Evolutionary conservation across 108 stramenopile species (phyloP).

Genomic region (Skeletonema tropicum): DNA sequence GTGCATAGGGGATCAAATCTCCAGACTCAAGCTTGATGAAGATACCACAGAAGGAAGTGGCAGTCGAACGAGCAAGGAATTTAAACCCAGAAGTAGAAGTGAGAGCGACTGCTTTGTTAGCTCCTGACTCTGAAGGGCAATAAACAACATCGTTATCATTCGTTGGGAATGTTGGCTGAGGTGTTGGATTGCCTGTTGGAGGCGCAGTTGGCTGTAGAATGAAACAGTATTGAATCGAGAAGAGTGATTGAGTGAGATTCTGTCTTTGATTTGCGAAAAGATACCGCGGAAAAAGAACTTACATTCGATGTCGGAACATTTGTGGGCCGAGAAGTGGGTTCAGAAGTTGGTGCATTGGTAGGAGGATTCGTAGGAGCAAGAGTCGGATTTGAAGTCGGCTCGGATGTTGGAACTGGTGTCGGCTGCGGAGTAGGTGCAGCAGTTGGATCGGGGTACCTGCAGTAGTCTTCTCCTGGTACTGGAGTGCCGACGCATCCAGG

Average conservation of each 20-base stretch:
- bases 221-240: neutral
- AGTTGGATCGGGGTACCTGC: neutral
- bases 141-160: neutral
- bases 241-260: neutral
- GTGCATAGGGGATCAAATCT: slow-evolving; percentile 56
- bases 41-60: slow-evolving; percentile 34
- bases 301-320: neutral
- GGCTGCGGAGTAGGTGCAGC: neutral
- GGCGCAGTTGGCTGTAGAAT: neutral
- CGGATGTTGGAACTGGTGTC: neutral
- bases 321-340: neutral
- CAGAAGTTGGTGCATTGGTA: neutral
- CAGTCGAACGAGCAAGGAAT: neutral
- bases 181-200: slow-evolving; percentile 13
- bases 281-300: neutral
- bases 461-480: neutral
- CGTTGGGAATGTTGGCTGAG: slow-evolving; percentile 3
- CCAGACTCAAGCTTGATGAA: slow-evolving; percentile 14
- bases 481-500: slow-evolving; percentile 23
- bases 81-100: slow-evolving; percentile 6
- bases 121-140: slow-evolving; percentile 8
- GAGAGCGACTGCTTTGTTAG: neutral
- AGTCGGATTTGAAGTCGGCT: neutral
- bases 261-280: neutral
- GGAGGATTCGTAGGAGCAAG: neutral